Percentiles rank a stretch among this genome's conserved stretches.
These are phyloP conservation scores for Naganishia onofrii DNA, from an alignment of 768 basidiomycete genomes.

Conservation along the genomic window DNA sequence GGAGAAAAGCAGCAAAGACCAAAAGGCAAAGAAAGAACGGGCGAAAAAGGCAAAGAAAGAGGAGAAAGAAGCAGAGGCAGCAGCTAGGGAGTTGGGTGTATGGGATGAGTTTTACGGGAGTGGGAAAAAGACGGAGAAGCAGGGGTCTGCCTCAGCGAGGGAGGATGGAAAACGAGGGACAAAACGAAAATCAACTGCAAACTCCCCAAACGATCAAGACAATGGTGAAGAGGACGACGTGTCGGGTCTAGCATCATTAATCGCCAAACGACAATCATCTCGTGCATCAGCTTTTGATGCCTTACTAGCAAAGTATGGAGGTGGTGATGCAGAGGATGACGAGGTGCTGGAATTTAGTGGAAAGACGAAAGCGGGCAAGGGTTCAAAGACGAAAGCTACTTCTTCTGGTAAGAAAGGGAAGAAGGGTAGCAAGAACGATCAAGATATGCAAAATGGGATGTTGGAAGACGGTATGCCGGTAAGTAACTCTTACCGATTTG, in stretches of 20 bases:
- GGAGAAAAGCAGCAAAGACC: conserved; percentile 71
- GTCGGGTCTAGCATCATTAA: conserved; percentile 74
- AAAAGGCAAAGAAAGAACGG: conserved; percentile 71
- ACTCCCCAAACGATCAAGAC: conserved; percentile 30
- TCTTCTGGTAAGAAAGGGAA: conserved; percentile 5
- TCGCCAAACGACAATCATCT: conserved; percentile 67
- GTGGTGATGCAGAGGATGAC: conserved; percentile 56
- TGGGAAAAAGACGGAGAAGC: conserved; percentile 55
- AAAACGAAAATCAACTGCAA: conserved; percentile 15
- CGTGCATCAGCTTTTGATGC: conserved; percentile 67
- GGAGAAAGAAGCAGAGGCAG: conserved; percentile 72
- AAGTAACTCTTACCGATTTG: neutral
- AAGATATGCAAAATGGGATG: neutral
- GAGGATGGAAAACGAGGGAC: conserved; percentile 7
- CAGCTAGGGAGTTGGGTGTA: conserved; percentile 82
- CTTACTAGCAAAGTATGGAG: conserved; percentile 52
- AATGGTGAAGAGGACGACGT: conserved; percentile 54
- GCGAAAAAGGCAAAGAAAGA: conserved; percentile 73
- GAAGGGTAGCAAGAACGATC: conserved; percentile 11
- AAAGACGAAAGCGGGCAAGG: conserved; percentile 35
- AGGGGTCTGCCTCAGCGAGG: conserved; percentile 8
- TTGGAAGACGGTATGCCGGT: conserved; percentile 5
- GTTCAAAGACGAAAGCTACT: conserved; percentile 8
- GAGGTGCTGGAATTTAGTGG: conserved; percentile 42
- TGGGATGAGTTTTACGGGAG: conserved; percentile 68